Conservation (phyloP, 1,284 basidiomycete genomes). For the Trichosporon coremiiforme region DNA sequence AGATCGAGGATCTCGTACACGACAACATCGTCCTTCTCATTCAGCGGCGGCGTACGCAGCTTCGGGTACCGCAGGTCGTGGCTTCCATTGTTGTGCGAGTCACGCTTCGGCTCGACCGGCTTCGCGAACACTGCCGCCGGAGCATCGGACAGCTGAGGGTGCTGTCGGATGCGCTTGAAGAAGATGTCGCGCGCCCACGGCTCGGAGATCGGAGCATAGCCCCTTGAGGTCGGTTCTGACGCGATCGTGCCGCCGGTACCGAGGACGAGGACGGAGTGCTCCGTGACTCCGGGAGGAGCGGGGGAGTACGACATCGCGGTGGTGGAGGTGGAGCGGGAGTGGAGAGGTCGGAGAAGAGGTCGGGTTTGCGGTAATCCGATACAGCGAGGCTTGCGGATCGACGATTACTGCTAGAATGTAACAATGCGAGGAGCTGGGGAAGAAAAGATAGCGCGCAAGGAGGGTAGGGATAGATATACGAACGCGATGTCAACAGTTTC, state of each 20-base stretch:
- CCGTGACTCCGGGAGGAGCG: slow-evolving; percentile 7
- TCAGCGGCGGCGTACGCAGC: slow-evolving; percentile 46
- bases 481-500: neutral
- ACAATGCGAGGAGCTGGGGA: neutral
- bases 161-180: slow-evolving; percentile 52
- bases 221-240: slow-evolving; percentile 45
- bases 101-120: slow-evolving; percentile 14
- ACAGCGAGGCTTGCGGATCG: neutral
- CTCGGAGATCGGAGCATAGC: slow-evolving; percentile 45
- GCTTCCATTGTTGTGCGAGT: slow-evolving; percentile 29
- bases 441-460: neutral
- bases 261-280: slow-evolving; percentile 41
- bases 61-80: slow-evolving; percentile 44
- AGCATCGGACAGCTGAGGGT: slow-evolving; percentile 45
- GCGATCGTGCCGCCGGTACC: slow-evolving; percentile 55
- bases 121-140: slow-evolving; percentile 18
- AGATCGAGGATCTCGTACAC: slow-evolving; percentile 53
- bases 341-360: neutral
- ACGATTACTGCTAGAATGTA: neutral
- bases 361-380: neutral
- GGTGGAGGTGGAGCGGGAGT: neutral
- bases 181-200: slow-evolving; percentile 45
- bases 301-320: neutral
- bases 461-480: neutral
- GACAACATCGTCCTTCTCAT: slow-evolving; percentile 43